Conservation (phyloP, 1,284 basidiomycete genomes). For the Tetrapyrgos nigripes region DNA sequence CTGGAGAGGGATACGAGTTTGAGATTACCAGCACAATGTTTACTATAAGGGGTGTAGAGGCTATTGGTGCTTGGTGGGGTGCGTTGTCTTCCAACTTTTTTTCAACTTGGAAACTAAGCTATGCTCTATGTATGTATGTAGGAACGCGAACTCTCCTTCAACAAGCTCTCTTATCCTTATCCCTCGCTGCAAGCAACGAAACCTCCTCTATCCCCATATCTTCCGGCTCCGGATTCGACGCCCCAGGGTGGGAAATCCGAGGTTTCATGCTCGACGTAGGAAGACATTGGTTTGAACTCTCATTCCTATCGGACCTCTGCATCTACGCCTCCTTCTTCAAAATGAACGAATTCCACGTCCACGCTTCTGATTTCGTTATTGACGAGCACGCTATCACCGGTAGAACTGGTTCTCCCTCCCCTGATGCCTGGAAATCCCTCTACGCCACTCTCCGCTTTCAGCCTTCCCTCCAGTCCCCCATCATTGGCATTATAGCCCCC, state of each 20-base stretch:
- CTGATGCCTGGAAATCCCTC: constrained; percentile 34
- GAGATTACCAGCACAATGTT: constrained; percentile 29
- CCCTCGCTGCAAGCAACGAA: constrained; percentile 15
- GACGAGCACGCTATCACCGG: constrained; percentile 31
- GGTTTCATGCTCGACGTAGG: constrained; percentile 47
- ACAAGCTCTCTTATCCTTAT: constrained; percentile 32
- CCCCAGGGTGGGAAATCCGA: constrained; percentile 44
- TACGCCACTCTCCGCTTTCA: constrained; percentile 45
- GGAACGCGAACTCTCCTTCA: constrained; percentile 41
- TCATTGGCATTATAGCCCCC: constrained; percentile 32
- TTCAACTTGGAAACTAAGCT: not conserved
- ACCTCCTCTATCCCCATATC: constrained; percentile 27
- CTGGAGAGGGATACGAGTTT: constrained; percentile 42
- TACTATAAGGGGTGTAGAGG: constrained; percentile 35
- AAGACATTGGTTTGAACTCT: constrained; percentile 40
- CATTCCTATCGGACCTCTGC: constrained; percentile 45
- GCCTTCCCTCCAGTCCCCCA: constrained; percentile 31
- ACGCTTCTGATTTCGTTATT: constrained; percentile 44
- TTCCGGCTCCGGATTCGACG: constrained; percentile 37
- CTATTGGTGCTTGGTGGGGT: constrained; percentile 45
- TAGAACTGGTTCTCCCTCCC: no score
- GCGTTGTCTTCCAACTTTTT: constrained; percentile 11
- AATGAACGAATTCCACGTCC: constrained; percentile 41
- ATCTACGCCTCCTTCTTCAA: constrained; percentile 47
- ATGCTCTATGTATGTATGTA: not conserved